These are phyloP conservation scores for Neurospora sublineolata DNA, from an alignment of 495 filamentous ascomycete genomes.

Conservation along the genomic window DNA sequence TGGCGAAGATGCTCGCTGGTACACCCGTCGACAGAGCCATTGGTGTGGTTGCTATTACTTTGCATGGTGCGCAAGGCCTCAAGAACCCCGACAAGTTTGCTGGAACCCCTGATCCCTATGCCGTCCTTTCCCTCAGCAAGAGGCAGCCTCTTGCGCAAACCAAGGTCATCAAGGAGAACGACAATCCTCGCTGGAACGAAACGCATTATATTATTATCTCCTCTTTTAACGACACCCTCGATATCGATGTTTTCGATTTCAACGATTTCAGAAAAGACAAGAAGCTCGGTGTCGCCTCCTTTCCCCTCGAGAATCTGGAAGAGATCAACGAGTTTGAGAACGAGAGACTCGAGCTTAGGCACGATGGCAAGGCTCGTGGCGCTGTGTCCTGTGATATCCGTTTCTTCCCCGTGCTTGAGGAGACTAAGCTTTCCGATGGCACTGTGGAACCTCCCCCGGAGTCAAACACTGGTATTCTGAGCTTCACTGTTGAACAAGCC, in stretches of 20 bases:
- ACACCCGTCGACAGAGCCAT: constrained; percentile 91
- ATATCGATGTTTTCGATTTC: constrained; percentile 76
- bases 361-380: constrained; percentile 75
- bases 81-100: constrained; percentile 93
- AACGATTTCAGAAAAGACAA: constrained; percentile 96
- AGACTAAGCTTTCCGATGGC: constrained; percentile 59
- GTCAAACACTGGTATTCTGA: constrained; percentile 81
- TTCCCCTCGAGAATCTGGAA: constrained; percentile 71
- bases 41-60: constrained; percentile 80
- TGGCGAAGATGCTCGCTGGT: constrained; percentile 97
- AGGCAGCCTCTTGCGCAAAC: constrained; percentile 72
- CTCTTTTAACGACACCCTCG: constrained; percentile 74
- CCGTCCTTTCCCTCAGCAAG: constrained; percentile 74
- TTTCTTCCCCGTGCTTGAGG: constrained; percentile 88
- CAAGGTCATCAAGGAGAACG: constrained; percentile 72
- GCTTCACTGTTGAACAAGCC: constrained; percentile 86
- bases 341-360: constrained; percentile 67
- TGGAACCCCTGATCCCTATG: constrained; percentile 88
- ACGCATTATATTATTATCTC: constrained; percentile 91
- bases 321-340: constrained; percentile 69
- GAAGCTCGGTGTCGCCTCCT: constrained; percentile 77
- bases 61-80: constrained; percentile 81
- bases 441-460: constrained; percentile 71
- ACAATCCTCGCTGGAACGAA: constrained; percentile 89
- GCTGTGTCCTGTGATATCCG: constrained; percentile 69